These are phyloP conservation scores for Secale cereale DNA, from an alignment of 176 grass and related monocot species.

Conservation along the genomic window DNA sequence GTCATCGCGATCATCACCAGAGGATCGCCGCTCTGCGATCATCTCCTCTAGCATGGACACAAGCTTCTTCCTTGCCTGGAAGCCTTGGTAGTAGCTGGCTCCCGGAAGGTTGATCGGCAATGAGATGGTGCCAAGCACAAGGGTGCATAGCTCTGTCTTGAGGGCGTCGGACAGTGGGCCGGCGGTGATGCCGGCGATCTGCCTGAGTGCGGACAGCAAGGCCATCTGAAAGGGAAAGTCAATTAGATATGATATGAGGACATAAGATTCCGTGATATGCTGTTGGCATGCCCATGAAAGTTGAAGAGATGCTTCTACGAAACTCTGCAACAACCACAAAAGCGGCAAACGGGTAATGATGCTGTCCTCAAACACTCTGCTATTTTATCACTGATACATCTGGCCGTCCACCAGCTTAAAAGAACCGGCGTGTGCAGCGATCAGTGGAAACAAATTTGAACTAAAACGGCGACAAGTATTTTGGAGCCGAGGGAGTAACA, in stretches of 20 bases:
- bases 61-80: constrained; percentile 89
- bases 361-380: not conserved
- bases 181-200: constrained; percentile 84
- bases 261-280: constrained; percentile 13
- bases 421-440: no score
- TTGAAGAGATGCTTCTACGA: not conserved
- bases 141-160: constrained; percentile 83
- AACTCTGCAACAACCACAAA: constrained; percentile 19
- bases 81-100: constrained; percentile 68
- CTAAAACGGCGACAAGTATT: no score
- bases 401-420: no score
- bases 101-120: constrained; percentile 87
- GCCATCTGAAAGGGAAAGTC: constrained; percentile 67
- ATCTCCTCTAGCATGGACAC: constrained; percentile 75
- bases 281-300: constrained; percentile 21
- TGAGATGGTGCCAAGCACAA: constrained; percentile 91
- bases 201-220: constrained; percentile 78
- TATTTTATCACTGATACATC: no score
- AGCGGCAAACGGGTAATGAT: not conserved
- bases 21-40: constrained; percentile 50
- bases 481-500: no score
- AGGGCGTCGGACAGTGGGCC: constrained; percentile 84
- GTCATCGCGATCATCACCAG: constrained; percentile 41
- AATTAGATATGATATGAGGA: not conserved
- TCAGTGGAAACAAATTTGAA: no score